phyloP scores from a whole-genome alignment of 2,329 filamentous ascomycete genomes.

The Acrocalymma vagum region DNA sequence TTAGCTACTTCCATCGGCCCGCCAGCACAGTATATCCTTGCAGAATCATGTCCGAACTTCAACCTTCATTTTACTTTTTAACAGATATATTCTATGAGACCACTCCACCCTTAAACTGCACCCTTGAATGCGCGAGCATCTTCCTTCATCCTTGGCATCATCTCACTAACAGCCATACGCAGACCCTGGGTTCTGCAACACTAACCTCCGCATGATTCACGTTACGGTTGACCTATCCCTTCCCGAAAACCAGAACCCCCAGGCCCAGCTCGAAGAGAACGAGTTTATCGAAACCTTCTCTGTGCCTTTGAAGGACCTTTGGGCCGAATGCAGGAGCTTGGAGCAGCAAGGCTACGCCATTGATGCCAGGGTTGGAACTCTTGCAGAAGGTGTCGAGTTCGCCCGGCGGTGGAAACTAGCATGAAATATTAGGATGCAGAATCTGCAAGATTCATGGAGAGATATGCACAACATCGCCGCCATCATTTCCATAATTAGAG shows the following conservation, averaged over 20 bases:
- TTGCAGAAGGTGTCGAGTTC: constrained; percentile 81
- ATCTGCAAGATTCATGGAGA: no score
- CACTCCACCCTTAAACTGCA: no score
- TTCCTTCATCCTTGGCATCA: neutral
- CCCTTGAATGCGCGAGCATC: no score
- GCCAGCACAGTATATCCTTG: no score
- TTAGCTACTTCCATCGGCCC: no score
- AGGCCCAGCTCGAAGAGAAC: constrained; percentile 77
- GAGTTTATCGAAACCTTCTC: constrained; percentile 86
- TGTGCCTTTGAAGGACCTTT: constrained; percentile 70
- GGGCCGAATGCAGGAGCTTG: constrained; percentile 71
- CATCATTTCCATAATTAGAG: no score
- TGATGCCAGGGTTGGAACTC: constrained; percentile 78
- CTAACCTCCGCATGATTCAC: constrained; percentile 70
- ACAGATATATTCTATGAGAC: no score
- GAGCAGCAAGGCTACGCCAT: constrained; percentile 79
- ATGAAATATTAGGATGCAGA: no score
- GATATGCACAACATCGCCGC: no score
- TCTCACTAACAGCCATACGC: neutral
- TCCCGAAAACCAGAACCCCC: constrained; percentile 72
- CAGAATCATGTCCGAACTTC: no score
- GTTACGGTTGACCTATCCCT: constrained; percentile 74
- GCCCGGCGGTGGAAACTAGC: constrained; percentile 61
- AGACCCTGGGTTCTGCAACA: constrained; percentile 54
- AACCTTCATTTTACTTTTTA: no score